Base-by-base conservation (phyloP, 805 yeast species). In the Ogataea ganodermae region DNA sequence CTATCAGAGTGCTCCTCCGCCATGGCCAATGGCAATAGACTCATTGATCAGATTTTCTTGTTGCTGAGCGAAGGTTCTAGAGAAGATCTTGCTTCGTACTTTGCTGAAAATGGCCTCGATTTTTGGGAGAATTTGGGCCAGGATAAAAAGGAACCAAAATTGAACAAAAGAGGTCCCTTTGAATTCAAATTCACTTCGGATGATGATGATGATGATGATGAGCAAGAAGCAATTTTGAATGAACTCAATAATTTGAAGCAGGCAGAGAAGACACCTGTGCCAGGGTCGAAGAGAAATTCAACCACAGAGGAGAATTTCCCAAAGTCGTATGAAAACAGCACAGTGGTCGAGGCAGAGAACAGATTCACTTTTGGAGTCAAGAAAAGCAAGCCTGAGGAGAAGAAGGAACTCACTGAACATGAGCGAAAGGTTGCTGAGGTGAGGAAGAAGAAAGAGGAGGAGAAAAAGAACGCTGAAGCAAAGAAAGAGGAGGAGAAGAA, bases 371-470 rank as follows among this genome's bases (percentile, higher is more conserved):
- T n/a, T 16, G 18, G 18, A 16, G 18, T 20, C 13, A 17, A 20
- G 23, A 24, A 28, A 13, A 21, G 44, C 36, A 33, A 37, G 20
- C 36, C 42, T 10, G 37, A 46, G 42, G 50, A 50, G 21, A 41
- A 31, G 30, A 31, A 28, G 41, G 24, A 48, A 24, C 20, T 13
- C 12, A 23, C 23, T 6, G 45, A 37, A 20, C 17, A 42, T 23
- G 46, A 42, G 10, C 17, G 44, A 41, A 18, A 33, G 16, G 39
- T n/a, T n/a, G n/a, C 22, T 9, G 31, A 46, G 28, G 22, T 32
- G 23, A 33, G 20, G 10, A 39, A 41, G 21, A 46, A 47, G 24
- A 18, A 33, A 12, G 45, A 24, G 8, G 36, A 39, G 22, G 28
- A 42, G 21, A 42, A 33, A 13, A 40, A 24, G 38, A 17, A 22